Evolutionary conservation across 2,329 filamentous ascomycete species (phyloP), one percentile per base, ranked within the genome.

Genomic region (Fusarium bulbicola): DNA sequence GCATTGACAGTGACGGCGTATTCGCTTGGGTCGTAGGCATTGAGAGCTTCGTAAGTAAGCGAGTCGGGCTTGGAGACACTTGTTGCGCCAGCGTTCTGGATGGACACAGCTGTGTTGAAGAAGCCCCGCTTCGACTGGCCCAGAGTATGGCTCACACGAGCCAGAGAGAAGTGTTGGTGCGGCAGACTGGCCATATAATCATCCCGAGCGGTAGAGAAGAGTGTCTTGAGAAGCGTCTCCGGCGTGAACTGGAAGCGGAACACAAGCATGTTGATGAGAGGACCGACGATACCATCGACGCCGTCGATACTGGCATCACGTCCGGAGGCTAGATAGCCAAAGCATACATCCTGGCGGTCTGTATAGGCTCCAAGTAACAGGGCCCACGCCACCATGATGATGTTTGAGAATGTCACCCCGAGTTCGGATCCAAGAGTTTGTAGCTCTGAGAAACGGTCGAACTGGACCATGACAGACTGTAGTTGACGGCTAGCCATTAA

Each of bases 341-440:
- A 90, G 39, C 84, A 85, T 0, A 89, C 82, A 53, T 88, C 86
- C 4, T 81, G 80, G 1, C 81, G 79, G 1, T 82, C 82, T 6
- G 86, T 86, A 67, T 87, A 88, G 13, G 74, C 79, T 18, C 84
- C 81, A 18, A 90, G 76, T 0, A 88, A 79, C 10, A 90, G 79
- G 6, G 84, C 86, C 88, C 88, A 90, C 1, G 83, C 82, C 26
- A 86, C 81, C 63, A 88, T 86, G 5, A 90, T 80, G 1, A 89
- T 77, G 42, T 84, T 86, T 3, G 87, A 86, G 1, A 86, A 65
- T 1, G 87, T 90, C 10, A 86, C 81, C 3, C 81, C 82, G 4
- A 70, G 50, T 20, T 45, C 21, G 8, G 30, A 30, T 3, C 72
- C 54, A 4, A 72, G 69, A 0, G 69, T 18, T 2, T 69, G 69